Percentiles rank a stretch among this genome's conserved stretches.
These are phyloP conservation scores for Hortaea werneckii DNA, from an alignment of 2,329 filamentous ascomycete species.

Conservation along the genomic window DNA sequence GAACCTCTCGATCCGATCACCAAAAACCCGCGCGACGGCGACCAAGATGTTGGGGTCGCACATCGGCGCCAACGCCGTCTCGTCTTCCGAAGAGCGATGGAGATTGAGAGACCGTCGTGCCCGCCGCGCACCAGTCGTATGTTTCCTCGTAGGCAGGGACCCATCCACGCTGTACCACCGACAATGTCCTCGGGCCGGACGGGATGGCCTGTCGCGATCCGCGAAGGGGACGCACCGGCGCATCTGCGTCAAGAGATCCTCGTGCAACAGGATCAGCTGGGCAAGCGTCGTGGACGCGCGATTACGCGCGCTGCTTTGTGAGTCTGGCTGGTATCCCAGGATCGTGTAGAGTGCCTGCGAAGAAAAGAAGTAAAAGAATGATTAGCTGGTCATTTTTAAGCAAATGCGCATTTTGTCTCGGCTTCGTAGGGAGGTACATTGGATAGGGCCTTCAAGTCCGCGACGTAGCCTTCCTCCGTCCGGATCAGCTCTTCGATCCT, in stretches of 20 bases:
- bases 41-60: slow-evolving; percentile 45
- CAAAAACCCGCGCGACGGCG: slow-evolving; percentile 45
- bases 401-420: background rate
- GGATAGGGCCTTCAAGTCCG: slow-evolving; percentile 74
- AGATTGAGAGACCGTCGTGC: slow-evolving; percentile 38
- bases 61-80: slow-evolving; percentile 25
- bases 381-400: no score
- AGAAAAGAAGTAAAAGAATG: no score
- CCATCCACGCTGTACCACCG: slow-evolving; percentile 40
- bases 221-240: slow-evolving; percentile 61
- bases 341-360: slow-evolving; percentile 36
- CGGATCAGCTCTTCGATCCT: slow-evolving; percentile 76
- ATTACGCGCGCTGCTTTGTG: slow-evolving; percentile 16
- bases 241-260: slow-evolving; percentile 66
- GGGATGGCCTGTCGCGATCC: slow-evolving; percentile 29
- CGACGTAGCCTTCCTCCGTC: slow-evolving; percentile 82
- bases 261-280: slow-evolving; percentile 73
- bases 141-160: slow-evolving; percentile 12
- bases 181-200: slow-evolving; percentile 26
- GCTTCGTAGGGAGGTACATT: slow-evolving; percentile 49
- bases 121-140: slow-evolving; percentile 19
- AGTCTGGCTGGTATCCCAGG: slow-evolving; percentile 18
- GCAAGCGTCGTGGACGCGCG: slow-evolving; percentile 33
- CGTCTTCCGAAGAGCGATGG: slow-evolving; percentile 29
- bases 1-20: slow-evolving; percentile 59